phyloP scores from a whole-genome alignment of 805 yeast genomes.

The Starmera quercuum region DNA sequence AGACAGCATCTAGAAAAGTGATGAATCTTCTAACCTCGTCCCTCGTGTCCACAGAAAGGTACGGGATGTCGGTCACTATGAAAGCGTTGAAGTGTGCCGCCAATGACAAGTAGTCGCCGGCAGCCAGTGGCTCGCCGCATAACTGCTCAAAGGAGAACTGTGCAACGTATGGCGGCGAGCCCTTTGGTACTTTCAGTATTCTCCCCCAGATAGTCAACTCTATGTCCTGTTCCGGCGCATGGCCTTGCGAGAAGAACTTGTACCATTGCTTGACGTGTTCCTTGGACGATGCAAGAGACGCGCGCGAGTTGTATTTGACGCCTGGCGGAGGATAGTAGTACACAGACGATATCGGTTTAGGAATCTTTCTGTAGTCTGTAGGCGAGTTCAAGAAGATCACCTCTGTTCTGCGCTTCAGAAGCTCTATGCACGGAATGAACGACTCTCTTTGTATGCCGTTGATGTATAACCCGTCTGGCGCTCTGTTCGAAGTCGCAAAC shows the following conservation, averaged over 20 bases:
- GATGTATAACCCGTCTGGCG: conserved; percentile 87
- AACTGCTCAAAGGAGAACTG: conserved; percentile 81
- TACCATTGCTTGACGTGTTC: conserved; percentile 76
- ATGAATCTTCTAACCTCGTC: conserved; percentile 88
- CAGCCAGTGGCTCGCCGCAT: conserved; percentile 83
- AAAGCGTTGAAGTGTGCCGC: conserved; percentile 71
- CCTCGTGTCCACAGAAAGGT: conserved; percentile 65
- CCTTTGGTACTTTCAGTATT: conserved; percentile 61
- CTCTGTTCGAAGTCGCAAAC: conserved; percentile 92
- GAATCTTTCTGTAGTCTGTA: conserved; percentile 87
- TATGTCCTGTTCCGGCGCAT: conserved; percentile 29
- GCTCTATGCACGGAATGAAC: conserved; percentile 85
- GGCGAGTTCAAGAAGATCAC: conserved; percentile 84
- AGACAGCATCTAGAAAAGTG: conserved; percentile 91
- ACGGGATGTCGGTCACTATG: conserved; percentile 91
- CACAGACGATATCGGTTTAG: conserved; percentile 73
- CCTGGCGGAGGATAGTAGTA: conserved; percentile 70
- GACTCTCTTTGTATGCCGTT: conserved; percentile 92
- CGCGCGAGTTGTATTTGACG: conserved; percentile 41
- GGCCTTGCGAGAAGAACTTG: conserved; percentile 62
- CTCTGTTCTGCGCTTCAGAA: conserved; percentile 62
- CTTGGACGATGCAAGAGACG: conserved; percentile 41
- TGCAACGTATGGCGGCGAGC: conserved; percentile 77
- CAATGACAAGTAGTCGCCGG: conserved; percentile 87
- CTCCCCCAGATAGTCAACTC: conserved; percentile 81